phyloP scores from a whole-genome alignment of 2,329 filamentous ascomycete species.

The Colletotrichum falcatum region DNA sequence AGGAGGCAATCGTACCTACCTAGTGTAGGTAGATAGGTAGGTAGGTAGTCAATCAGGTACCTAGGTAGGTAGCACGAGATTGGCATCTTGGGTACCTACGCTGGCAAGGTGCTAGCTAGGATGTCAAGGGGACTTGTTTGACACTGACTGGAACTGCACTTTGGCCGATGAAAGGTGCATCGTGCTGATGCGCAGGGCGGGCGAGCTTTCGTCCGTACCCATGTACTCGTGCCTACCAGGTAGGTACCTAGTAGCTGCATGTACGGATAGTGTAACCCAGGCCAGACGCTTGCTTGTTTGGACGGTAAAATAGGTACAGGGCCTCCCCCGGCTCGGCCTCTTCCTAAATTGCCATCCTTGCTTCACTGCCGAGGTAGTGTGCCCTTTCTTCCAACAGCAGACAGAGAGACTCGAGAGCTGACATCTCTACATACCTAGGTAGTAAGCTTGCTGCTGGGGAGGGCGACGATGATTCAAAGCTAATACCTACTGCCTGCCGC shows the following conservation, averaged over 20 bases:
- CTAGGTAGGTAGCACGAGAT: background rate
- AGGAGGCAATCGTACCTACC: too few relatives aligned
- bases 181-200: conserved; percentile 15
- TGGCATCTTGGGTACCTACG: background rate
- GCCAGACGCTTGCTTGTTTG: conserved; percentile 29
- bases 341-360: conserved; percentile 32
- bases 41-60: background rate
- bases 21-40: background rate
- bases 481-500: too few relatives aligned
- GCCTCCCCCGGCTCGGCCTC: conserved; percentile 16
- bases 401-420: background rate
- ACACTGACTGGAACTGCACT: background rate
- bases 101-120: background rate
- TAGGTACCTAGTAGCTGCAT: too few relatives aligned
- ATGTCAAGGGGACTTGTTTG: background rate
- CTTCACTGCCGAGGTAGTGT: background rate
- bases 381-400: background rate
- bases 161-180: background rate
- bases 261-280: too few relatives aligned
- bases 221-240: too few relatives aligned
- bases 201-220: too few relatives aligned
- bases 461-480: background rate
- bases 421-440: too few relatives aligned
- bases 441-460: too few relatives aligned
- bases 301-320: conserved; percentile 35